These are phyloP conservation scores for Penicillium subrubescens DNA, from an alignment of 495 filamentous ascomycete species.

Conservation along the genomic window DNA sequence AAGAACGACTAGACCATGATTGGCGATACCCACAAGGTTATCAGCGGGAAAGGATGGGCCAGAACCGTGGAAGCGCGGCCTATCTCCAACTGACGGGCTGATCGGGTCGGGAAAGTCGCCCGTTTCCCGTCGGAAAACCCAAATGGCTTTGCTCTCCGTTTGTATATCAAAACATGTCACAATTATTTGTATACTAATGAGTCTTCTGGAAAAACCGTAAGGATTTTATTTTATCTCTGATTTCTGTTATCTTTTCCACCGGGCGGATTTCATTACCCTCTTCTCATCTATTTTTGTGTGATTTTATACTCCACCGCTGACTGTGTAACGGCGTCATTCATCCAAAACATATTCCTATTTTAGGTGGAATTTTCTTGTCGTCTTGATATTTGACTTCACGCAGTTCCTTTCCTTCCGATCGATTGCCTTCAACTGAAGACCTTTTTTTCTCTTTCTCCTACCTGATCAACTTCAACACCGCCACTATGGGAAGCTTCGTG, in stretches of 20 bases:
- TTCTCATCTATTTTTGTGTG: conserved; percentile 15
- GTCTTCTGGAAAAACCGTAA: neutral
- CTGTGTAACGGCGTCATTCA: conserved; percentile 14
- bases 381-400: conserved; percentile 7
- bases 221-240: conserved; percentile 1
- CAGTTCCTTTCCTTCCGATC: neutral
- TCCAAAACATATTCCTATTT: conserved; percentile 18
- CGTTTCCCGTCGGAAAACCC: conserved; percentile 45
- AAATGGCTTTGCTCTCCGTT: neutral
- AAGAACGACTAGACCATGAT: conserved; percentile 25
- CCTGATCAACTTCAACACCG: conserved; percentile 14
- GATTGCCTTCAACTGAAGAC: neutral
- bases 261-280: conserved; percentile 1
- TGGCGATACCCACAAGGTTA: conserved; percentile 36
- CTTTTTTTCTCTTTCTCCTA: conserved; percentile 1
- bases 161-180: conserved; percentile 40
- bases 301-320: conserved; percentile 12
- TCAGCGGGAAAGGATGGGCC: conserved; percentile 37
- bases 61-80: conserved; percentile 20
- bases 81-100: conserved; percentile 1
- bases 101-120: conserved; percentile 38
- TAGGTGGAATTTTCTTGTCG: conserved; percentile 13
- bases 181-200: conserved; percentile 21
- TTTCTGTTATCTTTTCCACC: conserved; percentile 2
- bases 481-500: conserved; percentile 37